Conservation (phyloP, 2,329 filamentous ascomycete species). For the Aspergillus novofumigatus region DNA sequence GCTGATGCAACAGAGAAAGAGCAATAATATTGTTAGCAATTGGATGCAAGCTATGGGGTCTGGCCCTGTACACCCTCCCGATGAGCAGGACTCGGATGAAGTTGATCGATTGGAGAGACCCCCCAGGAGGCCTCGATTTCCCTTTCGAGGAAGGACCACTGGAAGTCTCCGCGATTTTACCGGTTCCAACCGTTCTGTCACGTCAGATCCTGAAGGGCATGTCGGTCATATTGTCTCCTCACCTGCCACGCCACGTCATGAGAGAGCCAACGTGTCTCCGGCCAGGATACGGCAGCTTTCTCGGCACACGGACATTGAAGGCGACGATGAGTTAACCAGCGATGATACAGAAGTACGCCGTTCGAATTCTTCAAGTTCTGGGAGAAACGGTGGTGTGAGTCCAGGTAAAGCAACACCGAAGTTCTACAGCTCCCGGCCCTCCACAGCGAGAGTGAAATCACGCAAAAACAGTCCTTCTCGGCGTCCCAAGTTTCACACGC, state of each 20-base stretch:
- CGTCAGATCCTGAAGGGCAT: constrained; percentile 55
- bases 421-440: constrained; percentile 37
- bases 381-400: constrained; percentile 9
- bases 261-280: constrained; percentile 20
- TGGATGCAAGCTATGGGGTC: constrained; percentile 75
- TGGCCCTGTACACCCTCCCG: constrained; percentile 53
- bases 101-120: constrained; percentile 55
- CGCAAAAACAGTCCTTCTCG: constrained; percentile 33
- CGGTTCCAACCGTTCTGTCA: constrained; percentile 49
- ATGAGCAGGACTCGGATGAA: constrained; percentile 57
- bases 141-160: constrained; percentile 39
- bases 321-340: constrained; percentile 83
- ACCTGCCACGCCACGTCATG: constrained; percentile 35
- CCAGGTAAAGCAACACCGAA: constrained; percentile 27
- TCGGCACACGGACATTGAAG: constrained; percentile 74
- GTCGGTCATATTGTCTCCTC: constrained; percentile 27
- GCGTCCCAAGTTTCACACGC: constrained; percentile 53
- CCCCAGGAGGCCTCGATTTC: constrained; percentile 46
- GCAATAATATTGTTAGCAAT: constrained; percentile 74
- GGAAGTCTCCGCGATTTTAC: constrained; percentile 45
- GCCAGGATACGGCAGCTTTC: constrained; percentile 43
- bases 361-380: constrained; percentile 16
- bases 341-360: constrained; percentile 55
- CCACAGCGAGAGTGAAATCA: constrained; percentile 40
- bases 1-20: constrained; percentile 63